Percentiles rank a stretch among this genome's conserved stretches.
phyloP scores from a whole-genome alignment of 768 basidiomycete species.

The Rubroboletus satanas region DNA sequence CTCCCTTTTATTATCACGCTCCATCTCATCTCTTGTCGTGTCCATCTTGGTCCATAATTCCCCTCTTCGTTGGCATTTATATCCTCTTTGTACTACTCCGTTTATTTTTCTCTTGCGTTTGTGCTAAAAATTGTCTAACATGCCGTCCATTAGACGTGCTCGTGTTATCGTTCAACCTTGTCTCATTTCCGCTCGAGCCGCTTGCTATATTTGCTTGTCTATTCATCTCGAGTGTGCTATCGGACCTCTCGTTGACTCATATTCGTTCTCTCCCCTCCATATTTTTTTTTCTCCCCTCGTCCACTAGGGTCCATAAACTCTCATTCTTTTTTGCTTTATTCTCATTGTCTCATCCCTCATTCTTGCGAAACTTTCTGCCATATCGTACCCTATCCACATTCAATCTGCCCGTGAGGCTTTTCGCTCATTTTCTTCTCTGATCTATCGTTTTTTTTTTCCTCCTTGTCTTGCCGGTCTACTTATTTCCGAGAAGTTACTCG shows the following conservation, averaged over 20 bases:
- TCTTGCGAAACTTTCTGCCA: not conserved
- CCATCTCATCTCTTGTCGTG: slow-evolving; percentile 14
- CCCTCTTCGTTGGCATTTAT: slow-evolving; percentile 7
- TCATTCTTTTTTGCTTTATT: not conserved
- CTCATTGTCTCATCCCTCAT: not conserved
- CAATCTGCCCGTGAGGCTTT: not conserved
- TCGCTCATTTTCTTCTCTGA: not conserved
- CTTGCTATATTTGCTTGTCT: slow-evolving; percentile 7
- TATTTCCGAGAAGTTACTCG: not conserved
- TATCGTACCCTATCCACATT: not conserved
- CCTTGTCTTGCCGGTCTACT: not conserved
- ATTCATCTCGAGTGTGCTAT: slow-evolving; percentile 14
- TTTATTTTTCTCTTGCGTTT: not conserved
- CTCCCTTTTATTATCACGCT: slow-evolving; percentile 1
- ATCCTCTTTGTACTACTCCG: slow-evolving; percentile 11
- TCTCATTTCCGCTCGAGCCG: not conserved
- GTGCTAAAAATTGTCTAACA: slow-evolving; percentile 10
- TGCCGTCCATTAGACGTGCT: slow-evolving; percentile 1
- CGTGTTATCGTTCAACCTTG: slow-evolving; percentile 5
- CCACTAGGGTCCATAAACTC: not conserved
- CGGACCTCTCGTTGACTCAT: slow-evolving; percentile 8
- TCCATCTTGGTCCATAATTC: slow-evolving; percentile 7
- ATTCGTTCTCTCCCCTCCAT: slow-evolving; percentile 4
- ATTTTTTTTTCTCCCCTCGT: slow-evolving; percentile 11
- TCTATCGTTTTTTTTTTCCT: not conserved